Percentiles rank a stretch among this genome's conserved stretches.
These are phyloP conservation scores for Pestalotiopsis sp. DNA, from an alignment of 2,329 filamentous ascomycete genomes.

Conservation along the genomic window DNA sequence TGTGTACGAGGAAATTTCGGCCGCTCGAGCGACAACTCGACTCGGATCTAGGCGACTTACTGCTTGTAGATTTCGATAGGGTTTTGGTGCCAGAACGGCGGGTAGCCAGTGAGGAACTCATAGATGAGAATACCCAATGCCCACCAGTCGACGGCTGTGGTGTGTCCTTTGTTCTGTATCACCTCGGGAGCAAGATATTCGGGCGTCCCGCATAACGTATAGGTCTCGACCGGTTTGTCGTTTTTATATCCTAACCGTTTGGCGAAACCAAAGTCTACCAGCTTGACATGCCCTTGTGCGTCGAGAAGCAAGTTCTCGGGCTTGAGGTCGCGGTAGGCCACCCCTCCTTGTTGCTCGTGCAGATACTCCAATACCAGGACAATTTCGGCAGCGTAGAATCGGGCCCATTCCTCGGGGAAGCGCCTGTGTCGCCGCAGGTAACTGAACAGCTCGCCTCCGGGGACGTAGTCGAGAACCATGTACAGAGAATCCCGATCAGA, in stretches of 20 bases:
- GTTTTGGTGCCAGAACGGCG: constrained; percentile 85
- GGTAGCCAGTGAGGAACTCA: constrained; percentile 83
- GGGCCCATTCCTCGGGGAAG: constrained; percentile 77
- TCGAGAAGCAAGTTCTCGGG: constrained; percentile 83
- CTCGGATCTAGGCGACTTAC: constrained; percentile 40
- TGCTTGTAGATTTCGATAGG: constrained; percentile 87
- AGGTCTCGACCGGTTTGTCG: constrained; percentile 66
- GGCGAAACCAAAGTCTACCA: constrained; percentile 85
- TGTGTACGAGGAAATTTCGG: not conserved
- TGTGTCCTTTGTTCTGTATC: constrained; percentile 79
- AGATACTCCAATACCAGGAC: constrained; percentile 80
- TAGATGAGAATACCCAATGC: constrained; percentile 82
- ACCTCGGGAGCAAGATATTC: constrained; percentile 86
- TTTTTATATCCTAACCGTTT: constrained; percentile 69
- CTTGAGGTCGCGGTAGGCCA: constrained; percentile 82
- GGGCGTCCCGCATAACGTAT: constrained; percentile 81
- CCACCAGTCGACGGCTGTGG: constrained; percentile 84
- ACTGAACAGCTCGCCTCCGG: constrained; percentile 82
- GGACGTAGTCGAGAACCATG: constrained; percentile 82
- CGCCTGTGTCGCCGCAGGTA: constrained; percentile 77
- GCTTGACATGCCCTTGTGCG: constrained; percentile 75
- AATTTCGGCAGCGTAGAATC: constrained; percentile 85
- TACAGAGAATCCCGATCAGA: constrained; percentile 79
- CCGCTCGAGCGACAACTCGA: not conserved
- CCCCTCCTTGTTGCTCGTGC: constrained; percentile 75